Evolutionary conservation across 1,284 basidiomycete genomes (phyloP), one percentile per base, ranked within the genome.

Genomic region (Pseudozyma hubeiensis): DNA sequence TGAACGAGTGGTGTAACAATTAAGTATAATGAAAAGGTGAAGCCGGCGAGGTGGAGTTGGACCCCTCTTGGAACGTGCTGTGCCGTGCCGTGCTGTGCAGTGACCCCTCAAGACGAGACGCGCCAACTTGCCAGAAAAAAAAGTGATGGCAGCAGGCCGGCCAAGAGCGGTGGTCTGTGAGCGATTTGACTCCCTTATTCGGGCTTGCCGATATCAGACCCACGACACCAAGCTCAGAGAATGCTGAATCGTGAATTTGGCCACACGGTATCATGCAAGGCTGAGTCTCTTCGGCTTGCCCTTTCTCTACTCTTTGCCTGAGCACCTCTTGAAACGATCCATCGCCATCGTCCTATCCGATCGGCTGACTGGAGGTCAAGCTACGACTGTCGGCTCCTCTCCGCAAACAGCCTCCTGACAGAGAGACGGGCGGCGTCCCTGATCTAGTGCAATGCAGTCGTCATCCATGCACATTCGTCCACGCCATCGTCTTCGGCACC

Each of bases 401-500:
- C 44, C 19, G 17, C 40, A 47, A 35, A 33, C 34, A 19, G 49
- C 46, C 47, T 58, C 50, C 7, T 47, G 17, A 33, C 50, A 35
- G 48, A 53, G n/a, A 35, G 24, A 41, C 13, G 35, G 37, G 24
- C 16, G 56, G 57, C 53, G 16, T 4, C 47, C 34, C 62, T 51
- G 39, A 11, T 33, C 62, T 43, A 51, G 55, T 63, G 69, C 70
- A 46, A 73, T 73, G 70, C 70, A 53, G 53, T 46, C 54, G 37
- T 53, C 64, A 46, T 58, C 57, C 43, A 43, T 53, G n/a, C 57
- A 7, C 41, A 34, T 45, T 24, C 70, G 61, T 44, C 64, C 57
- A 54, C 70, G 70, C 70, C 64, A 64, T 51, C 61, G 70, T 57
- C 64, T 73, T 64, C 70, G 70, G 70, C 70, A 64, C 29, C 56